phyloP scores from a whole-genome alignment of 106 monocot genomes.

The Hemerocallis citrina region DNA sequence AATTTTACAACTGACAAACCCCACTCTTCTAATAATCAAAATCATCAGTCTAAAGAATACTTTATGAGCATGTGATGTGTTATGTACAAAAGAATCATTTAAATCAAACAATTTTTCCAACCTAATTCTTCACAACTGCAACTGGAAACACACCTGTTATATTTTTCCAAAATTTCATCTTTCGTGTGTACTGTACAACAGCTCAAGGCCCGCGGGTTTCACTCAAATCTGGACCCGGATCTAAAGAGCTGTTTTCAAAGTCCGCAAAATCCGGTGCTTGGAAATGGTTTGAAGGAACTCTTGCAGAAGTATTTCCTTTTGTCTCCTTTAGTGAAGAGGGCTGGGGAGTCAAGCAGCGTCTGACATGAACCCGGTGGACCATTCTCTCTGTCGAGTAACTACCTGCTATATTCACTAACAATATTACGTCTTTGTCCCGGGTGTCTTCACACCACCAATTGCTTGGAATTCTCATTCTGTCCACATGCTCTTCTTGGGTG shows the following conservation, averaged over 20 bases:
- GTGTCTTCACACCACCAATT: conserved; percentile 64
- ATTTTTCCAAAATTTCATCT: neutral
- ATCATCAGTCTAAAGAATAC: conserved; percentile 2
- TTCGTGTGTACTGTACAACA: conserved; percentile 4
- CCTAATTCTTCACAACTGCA: too few species aligned
- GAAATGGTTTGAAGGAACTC: conserved; percentile 24
- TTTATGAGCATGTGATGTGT: neutral
- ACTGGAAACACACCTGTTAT: too few species aligned
- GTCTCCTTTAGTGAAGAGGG: neutral
- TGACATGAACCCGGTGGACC: conserved; percentile 38
- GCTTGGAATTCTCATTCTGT: conserved; percentile 54
- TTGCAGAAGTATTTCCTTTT: conserved; percentile 14
- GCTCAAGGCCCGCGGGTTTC: conserved; percentile 10
- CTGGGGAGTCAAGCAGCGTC: conserved; percentile 31
- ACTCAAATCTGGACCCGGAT: conserved; percentile 10
- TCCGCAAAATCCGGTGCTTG: conserved; percentile 29
- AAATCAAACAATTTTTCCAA: neutral
- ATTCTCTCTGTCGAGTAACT: conserved; percentile 23
- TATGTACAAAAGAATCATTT: neutral
- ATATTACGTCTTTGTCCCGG: conserved; percentile 46
- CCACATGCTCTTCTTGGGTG: conserved; percentile 48
- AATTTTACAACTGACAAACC: neutral
- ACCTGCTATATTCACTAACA: conserved; percentile 48
- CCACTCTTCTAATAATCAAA: neutral
- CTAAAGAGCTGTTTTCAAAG: conserved; percentile 8